Conservation (phyloP, 2,329 filamentous ascomycete genomes). For the Phaeosphaeria sp. region DNA sequence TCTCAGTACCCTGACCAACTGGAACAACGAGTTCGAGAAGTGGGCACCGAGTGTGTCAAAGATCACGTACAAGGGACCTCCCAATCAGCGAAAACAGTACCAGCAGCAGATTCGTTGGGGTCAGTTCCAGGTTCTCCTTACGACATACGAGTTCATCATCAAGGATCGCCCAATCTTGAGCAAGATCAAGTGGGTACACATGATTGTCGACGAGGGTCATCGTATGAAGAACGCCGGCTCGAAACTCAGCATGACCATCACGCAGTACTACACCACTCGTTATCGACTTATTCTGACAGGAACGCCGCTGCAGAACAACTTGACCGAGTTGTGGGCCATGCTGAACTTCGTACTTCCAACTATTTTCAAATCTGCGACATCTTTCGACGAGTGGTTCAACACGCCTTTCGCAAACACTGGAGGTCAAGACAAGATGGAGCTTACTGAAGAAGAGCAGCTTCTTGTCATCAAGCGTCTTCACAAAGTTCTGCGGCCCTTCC, state of each 20-base stretch:
- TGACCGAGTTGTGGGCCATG: constrained; percentile 95
- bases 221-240: constrained; percentile 99
- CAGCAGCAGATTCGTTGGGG: constrained; percentile 94
- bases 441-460: constrained; percentile 99
- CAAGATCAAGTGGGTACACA: constrained; percentile 99
- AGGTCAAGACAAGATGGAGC: constrained; percentile 97
- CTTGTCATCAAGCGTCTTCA: constrained; percentile 97
- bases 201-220: constrained; percentile 99
- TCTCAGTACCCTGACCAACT: constrained; percentile 95
- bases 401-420: constrained; percentile 98
- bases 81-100: constrained; percentile 83
- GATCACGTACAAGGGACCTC: constrained; percentile 97
- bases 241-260: constrained; percentile 93
- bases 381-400: constrained; percentile 99
- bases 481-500: constrained; percentile 95
- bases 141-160: constrained; percentile 99
- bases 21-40: constrained; percentile 98
- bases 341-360: constrained; percentile 98
- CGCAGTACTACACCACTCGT: constrained; percentile 91
- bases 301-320: constrained; percentile 96
- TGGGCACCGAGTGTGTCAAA: constrained; percentile 89
- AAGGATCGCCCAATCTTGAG: constrained; percentile 94
- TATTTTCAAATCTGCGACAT: constrained; percentile 99
- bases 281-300: constrained; percentile 97
- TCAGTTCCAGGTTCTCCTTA: constrained; percentile 93